Percentiles rank a stretch among this genome's conserved stretches.
phyloP scores from a whole-genome alignment of 148 eudicot species.

The Vaccinium vitisidaea region DNA sequence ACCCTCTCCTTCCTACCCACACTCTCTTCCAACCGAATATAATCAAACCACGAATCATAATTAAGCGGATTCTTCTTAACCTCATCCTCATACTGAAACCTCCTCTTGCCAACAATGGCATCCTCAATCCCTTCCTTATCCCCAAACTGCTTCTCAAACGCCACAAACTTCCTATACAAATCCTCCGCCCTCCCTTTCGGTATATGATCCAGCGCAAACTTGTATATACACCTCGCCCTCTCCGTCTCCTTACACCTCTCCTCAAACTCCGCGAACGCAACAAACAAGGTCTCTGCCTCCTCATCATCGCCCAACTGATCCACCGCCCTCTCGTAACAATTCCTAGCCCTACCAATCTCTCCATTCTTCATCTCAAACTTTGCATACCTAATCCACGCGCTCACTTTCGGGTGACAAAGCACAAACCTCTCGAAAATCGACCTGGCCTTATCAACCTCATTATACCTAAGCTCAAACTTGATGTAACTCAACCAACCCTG shows the following conservation, averaged over 20 bases:
- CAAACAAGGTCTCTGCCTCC: conserved; percentile 78
- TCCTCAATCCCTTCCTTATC: conserved; percentile 91
- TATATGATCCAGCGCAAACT: conserved; percentile 86
- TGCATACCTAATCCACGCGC: conserved; percentile 75
- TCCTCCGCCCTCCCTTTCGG: conserved; percentile 94
- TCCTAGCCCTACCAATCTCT: conserved; percentile 70
- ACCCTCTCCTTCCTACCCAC: conserved; percentile 60
- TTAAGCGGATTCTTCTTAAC: conserved; percentile 80
- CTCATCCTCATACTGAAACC: conserved; percentile 94
- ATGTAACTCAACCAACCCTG: conserved; percentile 86
- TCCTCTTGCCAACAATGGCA: conserved; percentile 90
- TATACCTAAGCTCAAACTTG: conserved; percentile 81
- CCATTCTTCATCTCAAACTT: conserved; percentile 96
- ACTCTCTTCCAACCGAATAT: conserved; percentile 79
- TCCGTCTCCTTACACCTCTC: conserved; percentile 85
- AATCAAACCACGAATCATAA: conserved; percentile 94
- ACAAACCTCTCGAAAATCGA: conserved; percentile 74
- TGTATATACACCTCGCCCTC: conserved; percentile 86
- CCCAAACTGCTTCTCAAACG: conserved; percentile 92
- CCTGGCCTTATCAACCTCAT: conserved; percentile 82
- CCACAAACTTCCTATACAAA: conserved; percentile 85
- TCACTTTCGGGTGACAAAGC: conserved; percentile 69
- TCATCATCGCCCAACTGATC: conserved; percentile 80
- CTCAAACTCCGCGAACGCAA: conserved; percentile 90
- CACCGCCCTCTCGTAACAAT: conserved; percentile 79